Evolutionary conservation across 805 yeast genomes (phyloP).

Genomic region (Nematodospora valgi): DNA sequence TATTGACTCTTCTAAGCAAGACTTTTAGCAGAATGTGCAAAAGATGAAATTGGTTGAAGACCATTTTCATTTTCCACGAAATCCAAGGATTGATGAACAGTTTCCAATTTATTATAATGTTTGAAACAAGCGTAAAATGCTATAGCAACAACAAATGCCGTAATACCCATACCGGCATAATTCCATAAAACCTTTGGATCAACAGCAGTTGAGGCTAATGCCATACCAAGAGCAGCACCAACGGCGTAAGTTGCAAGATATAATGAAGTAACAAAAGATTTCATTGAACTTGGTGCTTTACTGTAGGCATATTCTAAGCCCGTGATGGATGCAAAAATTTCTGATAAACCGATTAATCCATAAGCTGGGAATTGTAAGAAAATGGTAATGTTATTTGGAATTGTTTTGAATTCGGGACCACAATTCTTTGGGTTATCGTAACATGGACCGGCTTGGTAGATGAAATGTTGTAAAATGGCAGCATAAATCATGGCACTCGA

Average conservation of each 20-base stretch:
- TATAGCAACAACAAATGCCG: slow-evolving; percentile 56
- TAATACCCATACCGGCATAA: slow-evolving; percentile 58
- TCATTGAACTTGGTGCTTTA: slow-evolving; percentile 69
- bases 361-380: slow-evolving; percentile 72
- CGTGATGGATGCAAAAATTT: slow-evolving; percentile 73
- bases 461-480: slow-evolving; percentile 66
- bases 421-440: slow-evolving; percentile 59
- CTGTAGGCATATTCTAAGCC: slow-evolving; percentile 82
- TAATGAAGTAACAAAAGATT: slow-evolving; percentile 57
- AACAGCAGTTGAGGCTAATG: slow-evolving; percentile 59
- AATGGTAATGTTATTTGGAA: slow-evolving; percentile 57
- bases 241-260: slow-evolving; percentile 68
- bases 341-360: slow-evolving; percentile 66
- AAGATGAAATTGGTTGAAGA: slow-evolving; percentile 17
- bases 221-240: slow-evolving; percentile 76
- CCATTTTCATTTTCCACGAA: slow-evolving; percentile 14
- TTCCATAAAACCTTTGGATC: slow-evolving; percentile 71
- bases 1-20: slow-evolving; percentile 3
- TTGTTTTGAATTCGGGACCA: slow-evolving; percentile 32
- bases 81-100: slow-evolving; percentile 52
- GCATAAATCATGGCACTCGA: slow-evolving; percentile 67
- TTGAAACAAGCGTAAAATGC: slow-evolving; percentile 58
- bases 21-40: slow-evolving; percentile 6
- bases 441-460: slow-evolving; percentile 71
- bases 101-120: slow-evolving; percentile 52